Percentiles rank a stretch among this genome's conserved stretches.
Conservation (phyloP, 2,329 filamentous ascomycete species). For the Alternaria sp. region DNA sequence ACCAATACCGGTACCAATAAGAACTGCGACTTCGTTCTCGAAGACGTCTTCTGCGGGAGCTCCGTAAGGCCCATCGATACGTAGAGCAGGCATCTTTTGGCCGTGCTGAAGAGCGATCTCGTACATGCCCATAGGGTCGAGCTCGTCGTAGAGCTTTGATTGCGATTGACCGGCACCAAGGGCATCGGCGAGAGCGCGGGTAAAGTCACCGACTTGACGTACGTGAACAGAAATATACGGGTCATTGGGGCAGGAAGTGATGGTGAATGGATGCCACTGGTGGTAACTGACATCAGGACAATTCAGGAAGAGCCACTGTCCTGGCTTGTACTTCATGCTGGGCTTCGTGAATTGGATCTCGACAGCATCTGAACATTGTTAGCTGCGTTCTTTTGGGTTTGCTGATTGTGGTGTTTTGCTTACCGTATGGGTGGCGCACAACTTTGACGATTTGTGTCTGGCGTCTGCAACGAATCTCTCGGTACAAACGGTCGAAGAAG, state of each 20-base stretch:
- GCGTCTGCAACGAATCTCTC: conserved; percentile 84
- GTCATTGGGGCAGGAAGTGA: conserved; percentile 96
- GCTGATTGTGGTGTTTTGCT: conserved; percentile 41
- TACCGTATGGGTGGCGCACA: conserved; percentile 92
- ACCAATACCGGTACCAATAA: conserved; percentile 87
- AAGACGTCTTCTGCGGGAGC: conserved; percentile 98
- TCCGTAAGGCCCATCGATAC: conserved; percentile 95
- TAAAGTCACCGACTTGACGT: conserved; percentile 97
- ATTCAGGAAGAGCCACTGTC: conserved; percentile 97
- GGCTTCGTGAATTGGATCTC: conserved; percentile 98
- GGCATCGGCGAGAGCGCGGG: conserved; percentile 88
- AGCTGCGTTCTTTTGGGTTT: conserved; percentile 22
- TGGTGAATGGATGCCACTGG: conserved; percentile 99
- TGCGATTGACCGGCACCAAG: conserved; percentile 91
- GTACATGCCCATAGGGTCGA: conserved; percentile 97
- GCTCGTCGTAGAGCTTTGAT: conserved; percentile 85
- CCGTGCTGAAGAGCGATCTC: conserved; percentile 95
- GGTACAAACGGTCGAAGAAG: conserved; percentile 85
- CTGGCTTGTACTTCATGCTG: conserved; percentile 97
- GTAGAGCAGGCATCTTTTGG: conserved; percentile 87
- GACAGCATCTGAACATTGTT: conserved; percentile 74
- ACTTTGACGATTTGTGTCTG: conserved; percentile 92
- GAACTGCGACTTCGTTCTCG: conserved; percentile 85
- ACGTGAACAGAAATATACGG: conserved; percentile 95
- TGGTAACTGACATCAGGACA: conserved; percentile 86